Evolutionary conservation across 2,329 filamentous ascomycete species (phyloP).

Genomic region (Ophiostoma tasmaniense): DNA sequence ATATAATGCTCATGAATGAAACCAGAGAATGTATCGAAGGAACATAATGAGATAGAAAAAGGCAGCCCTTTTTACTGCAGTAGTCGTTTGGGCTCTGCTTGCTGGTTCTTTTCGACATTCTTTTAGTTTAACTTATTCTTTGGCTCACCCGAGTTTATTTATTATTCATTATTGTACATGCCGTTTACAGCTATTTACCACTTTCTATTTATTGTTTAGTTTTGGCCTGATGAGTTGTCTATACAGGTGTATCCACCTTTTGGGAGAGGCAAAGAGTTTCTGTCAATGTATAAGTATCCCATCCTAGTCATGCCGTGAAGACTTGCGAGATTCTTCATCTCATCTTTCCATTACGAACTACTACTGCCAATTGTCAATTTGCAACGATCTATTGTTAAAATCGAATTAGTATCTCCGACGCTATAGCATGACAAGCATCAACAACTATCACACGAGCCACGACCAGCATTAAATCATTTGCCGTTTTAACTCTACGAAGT

Average conservation of each 20-base stretch:
- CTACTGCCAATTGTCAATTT: neutral
- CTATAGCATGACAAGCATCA: neutral
- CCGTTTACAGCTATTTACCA: neutral
- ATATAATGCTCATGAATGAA: neutral
- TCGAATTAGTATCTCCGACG: neutral
- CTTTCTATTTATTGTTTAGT: neutral
- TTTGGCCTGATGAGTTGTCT: slow-evolving; percentile 5
- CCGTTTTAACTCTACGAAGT: neutral
- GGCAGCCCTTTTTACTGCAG: neutral
- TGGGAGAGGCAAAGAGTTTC: slow-evolving; percentile 3
- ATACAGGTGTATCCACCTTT: slow-evolving; percentile 7
- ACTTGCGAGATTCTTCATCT: neutral
- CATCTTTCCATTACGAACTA: too few species aligned
- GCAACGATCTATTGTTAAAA: neutral
- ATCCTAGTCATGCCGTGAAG: neutral
- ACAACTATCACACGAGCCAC: neutral
- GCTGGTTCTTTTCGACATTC: neutral
- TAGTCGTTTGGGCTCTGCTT: neutral
- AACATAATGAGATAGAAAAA: neutral
- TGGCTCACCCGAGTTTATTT: neutral
- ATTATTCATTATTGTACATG: neutral
- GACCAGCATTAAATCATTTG: neutral
- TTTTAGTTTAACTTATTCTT: neutral
- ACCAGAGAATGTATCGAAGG: neutral
- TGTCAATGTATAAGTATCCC: slow-evolving; percentile 3